Conservation (phyloP, 2,329 filamentous ascomycete species). For the Clonostachys rosea region DNA sequence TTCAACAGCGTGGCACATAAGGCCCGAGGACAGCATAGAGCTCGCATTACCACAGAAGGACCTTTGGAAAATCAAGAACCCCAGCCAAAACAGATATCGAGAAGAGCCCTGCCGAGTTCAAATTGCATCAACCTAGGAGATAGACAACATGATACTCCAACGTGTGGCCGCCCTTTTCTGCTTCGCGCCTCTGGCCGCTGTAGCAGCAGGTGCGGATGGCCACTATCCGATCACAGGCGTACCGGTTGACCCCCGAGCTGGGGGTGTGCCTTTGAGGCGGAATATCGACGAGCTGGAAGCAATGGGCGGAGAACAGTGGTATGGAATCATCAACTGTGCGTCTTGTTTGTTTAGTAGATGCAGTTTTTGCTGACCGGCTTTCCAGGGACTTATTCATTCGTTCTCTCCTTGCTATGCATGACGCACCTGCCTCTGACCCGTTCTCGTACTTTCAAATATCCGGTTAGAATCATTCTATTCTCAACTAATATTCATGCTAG, state of each 20-base stretch:
- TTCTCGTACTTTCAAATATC: constrained; percentile 45
- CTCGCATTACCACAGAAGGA: no score
- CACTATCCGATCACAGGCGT: constrained; percentile 29
- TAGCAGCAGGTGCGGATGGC: constrained; percentile 12
- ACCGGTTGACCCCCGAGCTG: constrained; percentile 24
- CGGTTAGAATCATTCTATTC: constrained; percentile 22
- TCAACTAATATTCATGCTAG: constrained; percentile 1
- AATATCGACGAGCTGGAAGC: constrained; percentile 41
- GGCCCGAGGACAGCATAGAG: no score
- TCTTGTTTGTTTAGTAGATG: neutral
- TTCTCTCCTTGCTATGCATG: constrained; percentile 36
- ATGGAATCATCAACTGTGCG: constrained; percentile 9
- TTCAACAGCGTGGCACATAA: no score
- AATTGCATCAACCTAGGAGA: no score
- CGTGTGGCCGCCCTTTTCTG: no score
- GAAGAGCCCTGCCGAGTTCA: no score
- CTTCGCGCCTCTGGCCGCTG: neutral
- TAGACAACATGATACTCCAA: no score
- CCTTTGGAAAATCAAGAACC: no score
- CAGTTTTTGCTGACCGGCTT: neutral
- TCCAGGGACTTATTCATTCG: constrained; percentile 44
- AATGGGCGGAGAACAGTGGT: constrained; percentile 38
- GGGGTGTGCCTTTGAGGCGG: constrained; percentile 34
- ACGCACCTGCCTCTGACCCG: constrained; percentile 29
- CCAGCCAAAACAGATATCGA: no score